Evolutionary conservation across 2,329 filamentous ascomycete genomes (phyloP).

Genomic region (Cladorrhinum sp.): DNA sequence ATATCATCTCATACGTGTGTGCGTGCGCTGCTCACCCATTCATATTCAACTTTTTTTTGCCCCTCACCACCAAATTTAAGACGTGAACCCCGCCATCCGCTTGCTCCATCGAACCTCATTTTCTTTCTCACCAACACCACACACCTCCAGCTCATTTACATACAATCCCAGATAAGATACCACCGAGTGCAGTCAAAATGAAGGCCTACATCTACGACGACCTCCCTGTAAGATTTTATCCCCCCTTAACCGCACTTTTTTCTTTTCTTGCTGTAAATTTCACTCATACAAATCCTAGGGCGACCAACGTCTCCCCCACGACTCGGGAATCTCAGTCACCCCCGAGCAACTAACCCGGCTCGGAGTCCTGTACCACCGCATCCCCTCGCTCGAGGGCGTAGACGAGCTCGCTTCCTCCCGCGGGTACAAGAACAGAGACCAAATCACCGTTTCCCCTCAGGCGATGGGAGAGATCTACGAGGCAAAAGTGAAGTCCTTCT

Average conservation of each 20-base stretch:
- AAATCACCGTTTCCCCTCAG: conserved; percentile 82
- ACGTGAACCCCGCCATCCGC: not conserved
- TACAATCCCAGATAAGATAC: not conserved
- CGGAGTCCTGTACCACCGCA: conserved; percentile 76
- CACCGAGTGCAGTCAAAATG: conserved; percentile 40
- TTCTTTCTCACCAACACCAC: not conserved
- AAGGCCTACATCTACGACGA: conserved; percentile 59
- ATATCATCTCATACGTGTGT: not conserved
- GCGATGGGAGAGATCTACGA: conserved; percentile 87
- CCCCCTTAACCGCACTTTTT: not conserved
- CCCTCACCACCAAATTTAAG: not conserved
- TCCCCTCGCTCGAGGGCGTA: conserved; percentile 63
- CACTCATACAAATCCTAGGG: conserved; percentile 53
- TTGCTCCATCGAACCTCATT: not conserved
- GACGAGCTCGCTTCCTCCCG: conserved; percentile 71
- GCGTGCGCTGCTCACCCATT: not conserved
- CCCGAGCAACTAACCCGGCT: conserved; percentile 65
- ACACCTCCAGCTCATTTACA: not conserved
- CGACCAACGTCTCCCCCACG: conserved; percentile 88
- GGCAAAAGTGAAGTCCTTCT: conserved; percentile 90
- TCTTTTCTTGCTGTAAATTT: conserved; percentile 6
- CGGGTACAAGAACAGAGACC: conserved; percentile 90
- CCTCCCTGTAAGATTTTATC: conserved; percentile 42
- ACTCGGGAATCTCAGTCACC: conserved; percentile 71
- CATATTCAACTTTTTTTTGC: not conserved